Evolutionary conservation across 2,329 filamentous ascomycete genomes (phyloP).

Genomic region (Hymenoscyphus scutula): DNA sequence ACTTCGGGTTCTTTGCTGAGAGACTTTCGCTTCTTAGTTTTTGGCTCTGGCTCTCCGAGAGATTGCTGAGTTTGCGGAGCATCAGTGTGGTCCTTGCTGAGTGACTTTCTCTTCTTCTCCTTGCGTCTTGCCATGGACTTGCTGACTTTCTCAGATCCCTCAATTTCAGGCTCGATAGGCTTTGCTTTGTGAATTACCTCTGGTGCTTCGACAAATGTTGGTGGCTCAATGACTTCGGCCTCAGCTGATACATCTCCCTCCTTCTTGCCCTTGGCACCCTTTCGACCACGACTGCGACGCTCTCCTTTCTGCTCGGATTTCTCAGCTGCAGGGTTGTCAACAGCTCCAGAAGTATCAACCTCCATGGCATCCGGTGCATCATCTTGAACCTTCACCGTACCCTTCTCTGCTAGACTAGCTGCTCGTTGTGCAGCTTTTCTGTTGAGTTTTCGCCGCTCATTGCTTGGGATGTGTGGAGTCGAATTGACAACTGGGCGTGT

Average conservation of each 20-base stretch:
- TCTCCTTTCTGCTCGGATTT: conserved; percentile 5
- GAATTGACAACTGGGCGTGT: background rate
- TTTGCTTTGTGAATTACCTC: background rate
- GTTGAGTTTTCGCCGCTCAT: background rate
- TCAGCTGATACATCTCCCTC: background rate
- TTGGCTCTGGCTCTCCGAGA: background rate
- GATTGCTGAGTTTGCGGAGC: background rate
- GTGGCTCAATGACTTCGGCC: background rate
- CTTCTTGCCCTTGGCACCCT: background rate
- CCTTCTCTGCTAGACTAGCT: background rate
- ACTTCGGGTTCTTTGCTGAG: background rate
- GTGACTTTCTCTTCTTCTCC: background rate
- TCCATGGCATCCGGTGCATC: background rate
- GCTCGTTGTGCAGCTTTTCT: background rate
- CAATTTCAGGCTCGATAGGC: background rate
- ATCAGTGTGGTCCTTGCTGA: background rate
- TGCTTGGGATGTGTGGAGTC: background rate
- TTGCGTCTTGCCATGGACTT: background rate
- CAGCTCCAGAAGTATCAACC: background rate
- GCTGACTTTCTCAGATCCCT: background rate
- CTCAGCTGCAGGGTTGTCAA: background rate
- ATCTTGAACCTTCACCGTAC: background rate
- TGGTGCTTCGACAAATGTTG: background rate
- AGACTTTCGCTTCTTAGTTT: background rate
- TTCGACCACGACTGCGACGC: conserved; percentile 6